Evolutionary conservation across 306 rosid genomes (phyloP), one percentile per base, ranked within the genome.

Genomic region (Glycyrrhiza uralensis): DNA sequence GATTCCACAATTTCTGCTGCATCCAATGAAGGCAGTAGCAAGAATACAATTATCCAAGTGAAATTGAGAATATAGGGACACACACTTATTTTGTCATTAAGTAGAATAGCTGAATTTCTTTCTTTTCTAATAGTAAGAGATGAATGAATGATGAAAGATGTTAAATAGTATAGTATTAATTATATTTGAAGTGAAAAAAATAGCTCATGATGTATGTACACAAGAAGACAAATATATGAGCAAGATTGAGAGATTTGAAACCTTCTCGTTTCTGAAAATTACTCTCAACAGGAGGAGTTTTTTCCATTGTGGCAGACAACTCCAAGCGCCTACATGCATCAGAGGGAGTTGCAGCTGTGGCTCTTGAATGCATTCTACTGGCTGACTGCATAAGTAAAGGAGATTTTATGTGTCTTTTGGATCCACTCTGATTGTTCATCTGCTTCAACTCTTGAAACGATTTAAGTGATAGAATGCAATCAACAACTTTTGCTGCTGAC

Each of bases 381-480:
- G 84, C 67, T 18, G 97, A 87, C 29, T 76, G 81, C 84, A 81
- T 30, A 62, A 54, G 69, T 44, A 85, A 63, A 50, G 99, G 99
- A 69, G 99, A 94, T 76, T 85, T 94, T 33, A 74, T 23, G 71
- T 44, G 78, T 70, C 80, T 89, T 72, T 26, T 45, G 79, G 54
- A 72, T 50, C 89, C 91, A 78, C 75, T 91, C 58, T 72, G 86
- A 42, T 69, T 62, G 72, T 56, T 80, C 71, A 33, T 82, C 74
- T 82, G 77, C 84, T 93, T 91, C 71, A 70, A 79, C 85, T 89
- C 96, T 47, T 87, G 84, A 82, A 81, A 85, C 49, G 81, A 85
- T 85, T 84, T 89, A 65, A 94, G 91, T 2, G 87, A 80, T 78
- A 94, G 85, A 72, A 94, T 77, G 73, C 99, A 94, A 69, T 94